A percentile compares a stretch with the other conserved stretches of the same genome.
Conservation (phyloP, 2,329 filamentous ascomycete species). For the Neurospora crassa region DNA sequence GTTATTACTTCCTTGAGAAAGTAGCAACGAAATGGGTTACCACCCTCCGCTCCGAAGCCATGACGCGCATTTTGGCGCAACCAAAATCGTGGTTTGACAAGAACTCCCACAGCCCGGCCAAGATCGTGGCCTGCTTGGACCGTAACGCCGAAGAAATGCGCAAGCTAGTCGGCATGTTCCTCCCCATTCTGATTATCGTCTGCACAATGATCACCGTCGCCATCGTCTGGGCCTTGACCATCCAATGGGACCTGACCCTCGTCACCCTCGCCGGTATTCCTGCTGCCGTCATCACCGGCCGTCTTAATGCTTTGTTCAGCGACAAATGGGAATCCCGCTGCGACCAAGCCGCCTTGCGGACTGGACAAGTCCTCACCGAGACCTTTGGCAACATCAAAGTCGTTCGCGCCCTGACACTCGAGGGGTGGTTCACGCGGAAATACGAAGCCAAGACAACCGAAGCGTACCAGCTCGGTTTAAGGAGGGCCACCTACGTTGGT, state of each 20-base stretch:
- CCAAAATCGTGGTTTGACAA: conserved; percentile 70
- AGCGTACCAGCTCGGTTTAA: conserved; percentile 52
- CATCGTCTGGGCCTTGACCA: conserved; percentile 61
- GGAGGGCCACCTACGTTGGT: conserved; percentile 52
- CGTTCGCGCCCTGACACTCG: conserved; percentile 65
- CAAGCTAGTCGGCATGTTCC: conserved; percentile 70
- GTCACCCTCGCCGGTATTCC: conserved; percentile 63
- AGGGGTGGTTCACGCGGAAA: conserved; percentile 59
- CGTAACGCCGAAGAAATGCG: conserved; percentile 81
- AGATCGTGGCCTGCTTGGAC: conserved; percentile 64
- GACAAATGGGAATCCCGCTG: conserved; percentile 62
- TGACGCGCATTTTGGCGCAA: conserved; percentile 64
- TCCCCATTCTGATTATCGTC: conserved; percentile 59
- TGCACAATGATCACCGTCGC: conserved; percentile 58
- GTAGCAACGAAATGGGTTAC: conserved; percentile 72
- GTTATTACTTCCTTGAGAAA: conserved; percentile 63
- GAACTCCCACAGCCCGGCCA: conserved; percentile 51
- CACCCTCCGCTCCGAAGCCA: conserved; percentile 54
- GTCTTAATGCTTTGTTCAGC: conserved; percentile 54
- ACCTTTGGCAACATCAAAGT: conserved; percentile 71
- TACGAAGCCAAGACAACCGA: conserved; percentile 41
- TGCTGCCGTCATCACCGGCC: conserved; percentile 55
- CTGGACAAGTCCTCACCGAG: conserved; percentile 59
- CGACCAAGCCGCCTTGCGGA: conserved; percentile 51
- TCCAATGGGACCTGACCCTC: conserved; percentile 73